Base-by-base conservation (phyloP, 2,329 filamentous ascomycete species). In the Pleomassaria siparia region DNA sequence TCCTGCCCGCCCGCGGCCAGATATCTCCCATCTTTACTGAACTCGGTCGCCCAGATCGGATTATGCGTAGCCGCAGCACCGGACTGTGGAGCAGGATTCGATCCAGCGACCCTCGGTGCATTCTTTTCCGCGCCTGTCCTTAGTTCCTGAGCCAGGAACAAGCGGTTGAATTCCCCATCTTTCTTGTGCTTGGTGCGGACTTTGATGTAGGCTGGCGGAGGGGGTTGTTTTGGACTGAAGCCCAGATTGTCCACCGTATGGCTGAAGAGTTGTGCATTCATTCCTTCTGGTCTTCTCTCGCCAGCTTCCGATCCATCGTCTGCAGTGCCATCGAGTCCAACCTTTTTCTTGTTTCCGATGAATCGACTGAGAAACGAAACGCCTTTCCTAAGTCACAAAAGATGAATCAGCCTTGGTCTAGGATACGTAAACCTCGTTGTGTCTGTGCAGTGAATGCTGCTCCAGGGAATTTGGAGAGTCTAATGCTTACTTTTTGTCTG, bases 131-230 rank as follows among this genome's bases (percentile, higher is more conserved):
- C 54, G n/a, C 75, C 77, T 1, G 80, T 80, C n/a, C 85, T 77
- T n/a, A 97, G 75, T 69, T 97, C 88, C 72, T 99, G 94, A 2
- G 94, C 91, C 2, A 97, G 80, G 66, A 99, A 99, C 49, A 96
- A 77, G 39, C 85, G 86, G 66, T 94, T 85, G 64, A 97, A 96
- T 44, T 92, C 87, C 58, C 84, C 85, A 18, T 80, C 76, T 63
- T 87, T 91, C 72, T 95, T 96, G 70, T 91, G 84, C 64, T 89
- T 85, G 1, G 86, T 76, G 54, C 86, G 84, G 50, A 96, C 87
- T 55, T 90, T 89, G 62, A 97, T 94, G 64, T 97, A 97, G 21
- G 89, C 84, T 2, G 91, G 90, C 3, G 92, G 91, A 45, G 91
- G 89, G 55, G 94, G 94, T 64, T 95, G 86, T 53, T 86, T 84